Percentiles rank a stretch among this genome's conserved stretches.
Evolutionary conservation across 2,329 filamentous ascomycete species (phyloP).

Genomic region (Trichophyton benhamiae): DNA sequence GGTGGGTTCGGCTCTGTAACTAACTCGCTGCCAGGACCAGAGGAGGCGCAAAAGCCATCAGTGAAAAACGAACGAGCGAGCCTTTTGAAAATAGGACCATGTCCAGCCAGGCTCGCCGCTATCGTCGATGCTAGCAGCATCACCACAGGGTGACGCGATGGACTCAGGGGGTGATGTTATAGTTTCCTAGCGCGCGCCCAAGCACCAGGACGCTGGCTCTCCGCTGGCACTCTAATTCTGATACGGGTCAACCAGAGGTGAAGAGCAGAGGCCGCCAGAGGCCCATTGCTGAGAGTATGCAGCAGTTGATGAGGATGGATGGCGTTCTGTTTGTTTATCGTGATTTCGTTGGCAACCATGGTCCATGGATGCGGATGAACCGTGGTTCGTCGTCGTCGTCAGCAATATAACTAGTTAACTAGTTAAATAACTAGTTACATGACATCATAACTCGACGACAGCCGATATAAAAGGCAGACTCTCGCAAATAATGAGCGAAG

Average conservation of each 20-base stretch:
- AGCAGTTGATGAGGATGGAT: too few species aligned
- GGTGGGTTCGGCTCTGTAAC: neutral
- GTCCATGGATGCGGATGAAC: too few species aligned
- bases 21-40: neutral
- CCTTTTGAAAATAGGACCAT: neutral
- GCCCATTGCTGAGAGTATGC: too few species aligned
- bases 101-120: neutral
- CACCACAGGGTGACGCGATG: neutral
- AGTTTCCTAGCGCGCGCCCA: neutral
- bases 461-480: too few species aligned
- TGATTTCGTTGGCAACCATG: too few species aligned
- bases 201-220: neutral
- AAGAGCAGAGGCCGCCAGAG: too few species aligned
- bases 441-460: neutral
- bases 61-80: neutral
- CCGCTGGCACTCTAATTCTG: neutral
- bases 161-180: neutral
- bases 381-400: too few species aligned
- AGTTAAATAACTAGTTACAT: neutral
- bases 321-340: too few species aligned
- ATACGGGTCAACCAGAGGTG: too few species aligned
- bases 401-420: too few species aligned
- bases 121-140: neutral
- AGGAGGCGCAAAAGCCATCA: neutral
- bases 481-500: neutral